phyloP scores from a whole-genome alignment of 148 eudicot genomes.

The Rhododendron griersonianum region DNA sequence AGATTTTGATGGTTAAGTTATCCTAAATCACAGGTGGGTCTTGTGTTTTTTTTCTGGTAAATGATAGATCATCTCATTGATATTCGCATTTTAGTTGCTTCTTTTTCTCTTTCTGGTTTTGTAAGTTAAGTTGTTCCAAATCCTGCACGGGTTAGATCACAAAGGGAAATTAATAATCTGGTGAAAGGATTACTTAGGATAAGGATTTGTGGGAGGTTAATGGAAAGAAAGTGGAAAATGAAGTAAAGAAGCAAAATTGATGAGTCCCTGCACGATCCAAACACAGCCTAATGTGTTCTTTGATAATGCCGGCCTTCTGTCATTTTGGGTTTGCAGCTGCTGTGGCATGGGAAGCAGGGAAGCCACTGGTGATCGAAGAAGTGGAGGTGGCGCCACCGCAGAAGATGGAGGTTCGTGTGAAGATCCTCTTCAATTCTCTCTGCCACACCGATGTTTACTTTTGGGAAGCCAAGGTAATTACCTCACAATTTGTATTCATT shows the following conservation, averaged over 20 bases:
- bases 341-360: conserved; percentile 42
- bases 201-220: too few relatives aligned
- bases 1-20: too few relatives aligned
- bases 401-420: conserved; percentile 21
- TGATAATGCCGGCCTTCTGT: background rate
- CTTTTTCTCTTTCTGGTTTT: background rate
- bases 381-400: conserved; percentile 39
- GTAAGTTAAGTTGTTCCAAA: too few relatives aligned
- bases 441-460: conserved; percentile 37
- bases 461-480: conserved; percentile 35
- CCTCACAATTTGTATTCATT: background rate
- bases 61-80: background rate
- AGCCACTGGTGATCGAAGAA: conserved; percentile 47
- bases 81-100: background rate
- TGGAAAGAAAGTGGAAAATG: background rate
- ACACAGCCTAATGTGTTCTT: background rate
- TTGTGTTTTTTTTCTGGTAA: background rate
- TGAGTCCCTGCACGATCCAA: background rate
- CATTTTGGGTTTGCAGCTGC: conserved; percentile 29
- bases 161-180: too few relatives aligned
- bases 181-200: too few relatives aligned
- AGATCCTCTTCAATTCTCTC: conserved; percentile 34
- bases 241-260: background rate
- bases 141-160: too few relatives aligned
- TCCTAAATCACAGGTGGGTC: background rate